Conservation (phyloP, 257 asterid species). For the Apocynum venetum region DNA sequence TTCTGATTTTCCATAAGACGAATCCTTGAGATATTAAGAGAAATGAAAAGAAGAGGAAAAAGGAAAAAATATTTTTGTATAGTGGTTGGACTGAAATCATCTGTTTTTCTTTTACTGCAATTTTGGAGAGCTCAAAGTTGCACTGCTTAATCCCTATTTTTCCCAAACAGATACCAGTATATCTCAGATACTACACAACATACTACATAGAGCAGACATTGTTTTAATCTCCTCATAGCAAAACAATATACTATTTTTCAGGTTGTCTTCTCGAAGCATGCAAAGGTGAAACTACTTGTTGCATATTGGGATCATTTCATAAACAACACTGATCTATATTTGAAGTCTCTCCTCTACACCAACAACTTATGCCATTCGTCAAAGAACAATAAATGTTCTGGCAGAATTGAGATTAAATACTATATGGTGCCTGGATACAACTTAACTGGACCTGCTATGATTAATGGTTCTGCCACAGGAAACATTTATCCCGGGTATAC, state of each 20-base stretch:
- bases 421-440: conserved; percentile 76
- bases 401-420: conserved; percentile 74
- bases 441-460: conserved; percentile 62
- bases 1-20: background rate
- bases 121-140: background rate
- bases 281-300: conserved; percentile 60
- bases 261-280: conserved; percentile 74
- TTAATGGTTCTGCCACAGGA: conserved; percentile 39
- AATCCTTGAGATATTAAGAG: no score
- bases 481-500: conserved; percentile 68
- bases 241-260: conserved; percentile 2
- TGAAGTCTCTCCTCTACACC: conserved; percentile 68
- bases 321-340: conserved; percentile 57
- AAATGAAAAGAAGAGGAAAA: no score
- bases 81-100: no score
- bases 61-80: no score
- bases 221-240: background rate
- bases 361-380: conserved; percentile 71
- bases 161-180: background rate
- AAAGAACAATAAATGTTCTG: conserved; percentile 52
- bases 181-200: background rate
- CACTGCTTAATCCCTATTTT: background rate
- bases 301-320: conserved; percentile 76
- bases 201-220: background rate
- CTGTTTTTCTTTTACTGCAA: no score